phyloP scores from a whole-genome alignment of 2,329 filamentous ascomycete species.

The Microdochium nivale region DNA sequence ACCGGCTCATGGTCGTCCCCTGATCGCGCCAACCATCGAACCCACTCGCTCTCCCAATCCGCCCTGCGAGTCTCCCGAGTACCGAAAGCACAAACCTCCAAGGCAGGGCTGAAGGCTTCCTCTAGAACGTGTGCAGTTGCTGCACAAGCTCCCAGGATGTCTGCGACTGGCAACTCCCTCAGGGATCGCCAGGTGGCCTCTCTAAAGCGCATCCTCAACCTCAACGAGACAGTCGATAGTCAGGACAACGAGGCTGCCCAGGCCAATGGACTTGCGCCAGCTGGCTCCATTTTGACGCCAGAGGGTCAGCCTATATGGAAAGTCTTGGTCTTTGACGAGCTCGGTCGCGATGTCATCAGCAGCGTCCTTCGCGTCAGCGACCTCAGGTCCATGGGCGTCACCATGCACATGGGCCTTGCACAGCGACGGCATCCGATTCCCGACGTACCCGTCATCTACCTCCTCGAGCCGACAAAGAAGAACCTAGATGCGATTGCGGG shows the following conservation, averaged over 20 bases:
- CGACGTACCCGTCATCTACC: constrained; percentile 91
- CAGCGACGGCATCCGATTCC: constrained; percentile 81
- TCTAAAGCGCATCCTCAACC: constrained; percentile 89
- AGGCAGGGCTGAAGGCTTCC: too few species aligned
- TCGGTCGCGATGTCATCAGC: constrained; percentile 90
- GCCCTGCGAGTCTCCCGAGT: too few species aligned
- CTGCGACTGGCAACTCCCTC: constrained; percentile 35
- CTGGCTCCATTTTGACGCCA: constrained; percentile 73
- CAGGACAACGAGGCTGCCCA: constrained; percentile 55
- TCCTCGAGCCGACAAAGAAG: constrained; percentile 77
- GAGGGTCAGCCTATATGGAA: constrained; percentile 97
- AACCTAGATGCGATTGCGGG: constrained; percentile 78
- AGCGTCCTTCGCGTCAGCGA: constrained; percentile 93
- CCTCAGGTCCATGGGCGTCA: constrained; percentile 87
- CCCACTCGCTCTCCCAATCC: too few species aligned
- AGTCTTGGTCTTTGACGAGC: constrained; percentile 87
- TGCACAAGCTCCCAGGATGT: constrained; percentile 24
- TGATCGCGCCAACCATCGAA: too few species aligned
- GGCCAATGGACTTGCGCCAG: constrained; percentile 56
- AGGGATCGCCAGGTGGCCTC: constrained; percentile 45
- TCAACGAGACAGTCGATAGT: constrained; percentile 67
- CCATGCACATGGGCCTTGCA: constrained; percentile 87
- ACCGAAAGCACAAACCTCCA: too few species aligned
- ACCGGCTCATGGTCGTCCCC: too few species aligned
- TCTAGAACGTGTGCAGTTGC: background rate